phyloP scores from a whole-genome alignment of 352 stramenopile species.

The Phytophthora uliginosa region DNA sequence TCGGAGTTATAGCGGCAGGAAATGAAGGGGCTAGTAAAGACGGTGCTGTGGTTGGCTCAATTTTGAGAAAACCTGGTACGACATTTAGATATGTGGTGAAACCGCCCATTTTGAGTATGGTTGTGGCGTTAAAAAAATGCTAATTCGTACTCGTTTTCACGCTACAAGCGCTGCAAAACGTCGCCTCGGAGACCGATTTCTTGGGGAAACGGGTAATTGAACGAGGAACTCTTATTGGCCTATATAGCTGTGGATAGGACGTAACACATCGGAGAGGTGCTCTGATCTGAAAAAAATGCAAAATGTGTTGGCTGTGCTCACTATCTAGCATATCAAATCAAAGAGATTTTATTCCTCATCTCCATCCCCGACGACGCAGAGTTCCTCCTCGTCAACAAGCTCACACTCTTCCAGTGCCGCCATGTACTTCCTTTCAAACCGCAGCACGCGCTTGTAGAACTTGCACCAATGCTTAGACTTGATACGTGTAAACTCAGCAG shows the following conservation, averaged over 20 bases:
- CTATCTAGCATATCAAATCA: too few relatives aligned
- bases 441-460: too few relatives aligned
- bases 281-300: too few relatives aligned
- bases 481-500: too few relatives aligned
- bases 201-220: background rate
- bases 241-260: background rate
- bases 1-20: too few relatives aligned
- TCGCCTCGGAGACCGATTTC: conserved; percentile 2
- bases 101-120: conserved; percentile 9
- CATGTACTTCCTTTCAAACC: too few relatives aligned
- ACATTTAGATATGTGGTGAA: conserved; percentile 27
- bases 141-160: conserved; percentile 4
- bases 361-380: too few relatives aligned
- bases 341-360: too few relatives aligned
- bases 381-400: too few relatives aligned
- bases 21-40: conserved; percentile 14
- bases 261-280: background rate
- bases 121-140: conserved; percentile 12
- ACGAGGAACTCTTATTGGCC: background rate
- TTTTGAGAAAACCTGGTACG: background rate
- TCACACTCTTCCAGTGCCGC: too few relatives aligned
- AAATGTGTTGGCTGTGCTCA: too few relatives aligned
- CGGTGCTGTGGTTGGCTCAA: background rate
- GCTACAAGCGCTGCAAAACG: conserved; percentile 12
- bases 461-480: too few relatives aligned